phyloP scores from a whole-genome alignment of 306 rosid species.

The Cucurbita pepo region DNA sequence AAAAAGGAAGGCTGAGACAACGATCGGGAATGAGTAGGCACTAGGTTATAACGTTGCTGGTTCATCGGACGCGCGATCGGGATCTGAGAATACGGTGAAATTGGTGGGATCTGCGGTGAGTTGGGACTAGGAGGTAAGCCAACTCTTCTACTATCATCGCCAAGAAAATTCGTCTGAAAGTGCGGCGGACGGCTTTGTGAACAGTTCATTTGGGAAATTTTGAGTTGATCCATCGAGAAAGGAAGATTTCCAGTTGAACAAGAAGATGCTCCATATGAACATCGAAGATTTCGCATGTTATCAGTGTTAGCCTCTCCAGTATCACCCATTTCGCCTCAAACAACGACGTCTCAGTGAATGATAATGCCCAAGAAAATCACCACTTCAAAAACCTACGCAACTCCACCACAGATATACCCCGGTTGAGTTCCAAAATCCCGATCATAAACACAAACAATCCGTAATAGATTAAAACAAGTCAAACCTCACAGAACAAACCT shows the following conservation, averaged over 20 bases:
- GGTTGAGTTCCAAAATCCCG: not conserved
- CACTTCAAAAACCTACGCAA: not conserved
- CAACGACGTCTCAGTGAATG: not conserved
- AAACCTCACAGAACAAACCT: not conserved
- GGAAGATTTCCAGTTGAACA: conserved; percentile 45
- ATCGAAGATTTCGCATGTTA: conserved; percentile 58
- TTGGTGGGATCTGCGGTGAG: conserved; percentile 79
- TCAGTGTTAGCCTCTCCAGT: conserved; percentile 46
- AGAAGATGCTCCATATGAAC: conserved; percentile 44
- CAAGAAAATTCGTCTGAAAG: conserved; percentile 27
- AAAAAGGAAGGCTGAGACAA: conserved; percentile 72
- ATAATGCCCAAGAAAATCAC: not conserved
- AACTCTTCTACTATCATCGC: conserved; percentile 26
- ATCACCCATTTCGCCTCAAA: conserved; percentile 38
- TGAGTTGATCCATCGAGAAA: conserved; percentile 45
- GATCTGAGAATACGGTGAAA: conserved; percentile 92
- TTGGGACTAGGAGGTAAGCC: conserved; percentile 65
- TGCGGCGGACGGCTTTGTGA: conserved; percentile 49
- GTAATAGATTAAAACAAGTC: not conserved
- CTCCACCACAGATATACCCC: not conserved
- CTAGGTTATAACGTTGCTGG: conserved; percentile 30
- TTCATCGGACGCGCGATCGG: conserved; percentile 41
- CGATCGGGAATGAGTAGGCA: conserved; percentile 68
- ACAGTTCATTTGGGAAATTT: conserved; percentile 37
- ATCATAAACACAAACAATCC: not conserved